A percentile compares a stretch with the other conserved stretches of the same genome.
Conservation (phyloP, 2,329 filamentous ascomycete genomes). For the Cladosporium velox region DNA sequence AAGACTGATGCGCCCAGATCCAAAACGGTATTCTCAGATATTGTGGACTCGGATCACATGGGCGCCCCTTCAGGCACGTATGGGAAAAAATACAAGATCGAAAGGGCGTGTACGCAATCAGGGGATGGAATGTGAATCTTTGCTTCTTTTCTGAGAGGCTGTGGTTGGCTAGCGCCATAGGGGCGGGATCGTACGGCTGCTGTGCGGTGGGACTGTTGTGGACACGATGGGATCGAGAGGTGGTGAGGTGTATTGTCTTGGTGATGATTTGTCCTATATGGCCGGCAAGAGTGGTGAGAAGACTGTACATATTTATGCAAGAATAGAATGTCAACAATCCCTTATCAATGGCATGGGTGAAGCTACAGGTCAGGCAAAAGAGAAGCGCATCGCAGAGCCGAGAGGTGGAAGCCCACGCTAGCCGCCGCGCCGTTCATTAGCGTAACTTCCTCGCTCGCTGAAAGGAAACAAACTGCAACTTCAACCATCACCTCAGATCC, state of each 20-base stretch:
- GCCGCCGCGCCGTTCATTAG: constrained; percentile 1
- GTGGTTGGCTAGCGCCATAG: constrained; percentile 11
- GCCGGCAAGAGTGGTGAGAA: background rate
- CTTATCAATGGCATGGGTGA: background rate
- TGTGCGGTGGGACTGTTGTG: background rate
- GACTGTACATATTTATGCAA: background rate
- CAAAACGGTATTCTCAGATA: background rate
- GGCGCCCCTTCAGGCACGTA: background rate
- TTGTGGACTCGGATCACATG: background rate
- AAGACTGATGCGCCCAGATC: background rate
- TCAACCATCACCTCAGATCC: constrained; percentile 15
- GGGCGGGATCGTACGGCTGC: constrained; percentile 13
- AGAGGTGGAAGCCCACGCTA: constrained; percentile 7
- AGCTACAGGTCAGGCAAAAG: background rate
- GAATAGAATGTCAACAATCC: background rate
- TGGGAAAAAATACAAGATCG: background rate
- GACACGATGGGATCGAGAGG: background rate
- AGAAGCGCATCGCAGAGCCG: background rate
- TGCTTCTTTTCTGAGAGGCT: constrained; percentile 15
- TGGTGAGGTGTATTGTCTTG: background rate
- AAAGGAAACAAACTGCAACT: constrained; percentile 11
- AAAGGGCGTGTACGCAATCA: constrained; percentile 15
- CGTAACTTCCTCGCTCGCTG: constrained; percentile 7
- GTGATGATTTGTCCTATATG: background rate
- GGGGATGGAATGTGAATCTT: constrained; percentile 13